Evolutionary conservation across 2,329 filamentous ascomycete genomes (phyloP).

Genomic region (Phaeosphaeriaceae sp.): DNA sequence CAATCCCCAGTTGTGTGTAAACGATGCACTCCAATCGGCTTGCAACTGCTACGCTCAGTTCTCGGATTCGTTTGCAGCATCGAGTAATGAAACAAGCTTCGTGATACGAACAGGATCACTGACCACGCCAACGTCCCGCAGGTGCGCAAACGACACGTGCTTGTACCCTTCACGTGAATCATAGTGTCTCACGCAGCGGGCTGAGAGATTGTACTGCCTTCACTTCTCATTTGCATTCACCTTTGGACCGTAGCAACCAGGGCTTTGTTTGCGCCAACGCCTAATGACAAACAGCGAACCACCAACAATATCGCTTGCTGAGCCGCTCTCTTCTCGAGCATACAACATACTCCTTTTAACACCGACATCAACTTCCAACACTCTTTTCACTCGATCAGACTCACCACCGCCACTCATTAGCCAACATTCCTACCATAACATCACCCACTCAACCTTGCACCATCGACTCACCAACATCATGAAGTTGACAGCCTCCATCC

Average conservation of each 20-base stretch:
- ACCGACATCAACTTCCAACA: background rate
- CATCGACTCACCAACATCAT: slow-evolving; percentile 5
- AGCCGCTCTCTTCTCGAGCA: background rate
- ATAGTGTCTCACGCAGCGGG: background rate
- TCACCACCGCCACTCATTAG: background rate
- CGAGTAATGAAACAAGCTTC: background rate
- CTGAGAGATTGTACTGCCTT: background rate
- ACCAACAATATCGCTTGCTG: background rate
- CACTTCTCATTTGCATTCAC: background rate
- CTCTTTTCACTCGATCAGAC: background rate
- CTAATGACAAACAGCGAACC: background rate
- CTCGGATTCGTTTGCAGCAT: background rate
- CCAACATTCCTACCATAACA: background rate
- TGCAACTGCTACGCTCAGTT: background rate
- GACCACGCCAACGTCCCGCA: background rate
- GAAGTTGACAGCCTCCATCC: slow-evolving; percentile 8
- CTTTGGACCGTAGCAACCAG: background rate
- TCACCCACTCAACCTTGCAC: background rate
- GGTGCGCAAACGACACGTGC: background rate
- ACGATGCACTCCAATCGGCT: background rate
- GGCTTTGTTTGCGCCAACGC: background rate
- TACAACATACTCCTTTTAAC: no score
- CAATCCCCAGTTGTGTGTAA: background rate
- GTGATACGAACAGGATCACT: background rate
- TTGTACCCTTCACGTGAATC: background rate